phyloP scores from a whole-genome alignment of 2,329 filamentous ascomycete genomes.

The Amauroascus verrucosus region DNA sequence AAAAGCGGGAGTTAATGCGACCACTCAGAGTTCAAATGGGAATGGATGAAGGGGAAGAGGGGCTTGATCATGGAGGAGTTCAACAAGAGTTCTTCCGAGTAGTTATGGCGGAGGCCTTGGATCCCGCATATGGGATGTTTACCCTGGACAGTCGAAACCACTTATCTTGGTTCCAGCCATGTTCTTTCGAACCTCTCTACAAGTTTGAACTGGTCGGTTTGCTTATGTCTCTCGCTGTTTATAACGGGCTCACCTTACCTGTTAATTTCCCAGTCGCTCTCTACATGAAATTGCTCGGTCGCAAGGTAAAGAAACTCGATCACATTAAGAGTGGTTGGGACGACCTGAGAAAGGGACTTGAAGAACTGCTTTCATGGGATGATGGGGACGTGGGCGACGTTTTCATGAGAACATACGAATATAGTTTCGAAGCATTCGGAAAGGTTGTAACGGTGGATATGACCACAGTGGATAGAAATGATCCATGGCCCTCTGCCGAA shows the following conservation, averaged over 20 bases:
- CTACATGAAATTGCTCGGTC: constrained; percentile 66
- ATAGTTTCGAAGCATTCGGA: constrained; percentile 56
- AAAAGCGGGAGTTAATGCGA: constrained; percentile 68
- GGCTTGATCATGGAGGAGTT: constrained; percentile 86
- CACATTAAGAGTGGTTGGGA: constrained; percentile 85
- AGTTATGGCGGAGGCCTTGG: constrained; percentile 66
- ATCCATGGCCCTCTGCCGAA: constrained; percentile 26
- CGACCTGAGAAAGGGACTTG: constrained; percentile 63
- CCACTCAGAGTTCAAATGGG: constrained; percentile 84
- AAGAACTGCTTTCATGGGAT: constrained; percentile 63
- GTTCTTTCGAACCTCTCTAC: constrained; percentile 71
- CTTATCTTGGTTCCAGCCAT: constrained; percentile 81
- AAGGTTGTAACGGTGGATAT: constrained; percentile 47
- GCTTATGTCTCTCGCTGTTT: constrained; percentile 78
- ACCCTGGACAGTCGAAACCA: constrained; percentile 63
- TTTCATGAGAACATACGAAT: constrained; percentile 77
- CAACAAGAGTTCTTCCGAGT: constrained; percentile 94
- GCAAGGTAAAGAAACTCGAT: constrained; percentile 58
- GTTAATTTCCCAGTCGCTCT: constrained; percentile 78
- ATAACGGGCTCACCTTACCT: constrained; percentile 85
- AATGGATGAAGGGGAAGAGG: constrained; percentile 72
- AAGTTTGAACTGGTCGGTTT: constrained; percentile 85
- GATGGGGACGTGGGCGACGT: constrained; percentile 72
- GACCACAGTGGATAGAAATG: constrained; percentile 33
- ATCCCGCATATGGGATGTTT: constrained; percentile 68